phyloP scores from a whole-genome alignment of 2,329 filamentous ascomycete species.

The Tolypocladium album region DNA sequence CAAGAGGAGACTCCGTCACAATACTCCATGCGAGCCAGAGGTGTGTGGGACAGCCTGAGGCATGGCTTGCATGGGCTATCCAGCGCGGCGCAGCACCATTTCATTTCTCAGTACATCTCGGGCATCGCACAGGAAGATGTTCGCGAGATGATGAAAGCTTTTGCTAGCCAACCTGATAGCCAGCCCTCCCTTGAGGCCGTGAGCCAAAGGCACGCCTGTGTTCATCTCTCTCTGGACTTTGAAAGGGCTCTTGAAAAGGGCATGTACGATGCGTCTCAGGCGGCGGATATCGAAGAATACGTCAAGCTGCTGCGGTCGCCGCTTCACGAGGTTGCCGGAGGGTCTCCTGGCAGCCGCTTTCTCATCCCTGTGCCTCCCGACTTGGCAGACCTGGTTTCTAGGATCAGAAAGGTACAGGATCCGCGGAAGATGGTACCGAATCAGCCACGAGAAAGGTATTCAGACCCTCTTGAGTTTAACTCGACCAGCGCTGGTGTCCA shows the following conservation, averaged over 20 bases:
- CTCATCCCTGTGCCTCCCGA: slow-evolving; percentile 26
- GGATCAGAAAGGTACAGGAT: slow-evolving; percentile 34
- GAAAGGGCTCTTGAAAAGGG: slow-evolving; percentile 39
- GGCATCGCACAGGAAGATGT: slow-evolving; percentile 39
- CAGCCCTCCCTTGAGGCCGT: slow-evolving; percentile 27
- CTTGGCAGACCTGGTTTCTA: slow-evolving; percentile 23
- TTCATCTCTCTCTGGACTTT: slow-evolving; percentile 46
- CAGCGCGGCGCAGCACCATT: slow-evolving; percentile 3
- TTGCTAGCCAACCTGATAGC: slow-evolving; percentile 5
- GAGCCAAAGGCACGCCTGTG: slow-evolving; percentile 38
- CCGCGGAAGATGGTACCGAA: slow-evolving; percentile 39
- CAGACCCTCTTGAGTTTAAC: slow-evolving; percentile 63
- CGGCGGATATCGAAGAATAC: slow-evolving; percentile 33
- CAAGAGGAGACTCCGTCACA: slow-evolving; percentile 37
- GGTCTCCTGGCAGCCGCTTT: slow-evolving; percentile 7
- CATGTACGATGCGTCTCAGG: slow-evolving; percentile 28
- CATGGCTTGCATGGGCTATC: slow-evolving; percentile 17
- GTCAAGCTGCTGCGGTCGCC: slow-evolving; percentile 35
- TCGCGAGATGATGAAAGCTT: slow-evolving; percentile 25
- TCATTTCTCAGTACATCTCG: slow-evolving; percentile 35
- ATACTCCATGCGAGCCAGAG: slow-evolving; percentile 34
- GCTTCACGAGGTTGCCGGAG: slow-evolving; percentile 10
- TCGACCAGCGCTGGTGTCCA: slow-evolving; percentile 70
- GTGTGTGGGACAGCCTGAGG: slow-evolving; percentile 23
- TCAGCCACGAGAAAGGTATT: slow-evolving; percentile 42